These are phyloP conservation scores for Paramecium tetraurelia DNA, from an alignment of 73 alveolate species.

Conservation along the genomic window DNA sequence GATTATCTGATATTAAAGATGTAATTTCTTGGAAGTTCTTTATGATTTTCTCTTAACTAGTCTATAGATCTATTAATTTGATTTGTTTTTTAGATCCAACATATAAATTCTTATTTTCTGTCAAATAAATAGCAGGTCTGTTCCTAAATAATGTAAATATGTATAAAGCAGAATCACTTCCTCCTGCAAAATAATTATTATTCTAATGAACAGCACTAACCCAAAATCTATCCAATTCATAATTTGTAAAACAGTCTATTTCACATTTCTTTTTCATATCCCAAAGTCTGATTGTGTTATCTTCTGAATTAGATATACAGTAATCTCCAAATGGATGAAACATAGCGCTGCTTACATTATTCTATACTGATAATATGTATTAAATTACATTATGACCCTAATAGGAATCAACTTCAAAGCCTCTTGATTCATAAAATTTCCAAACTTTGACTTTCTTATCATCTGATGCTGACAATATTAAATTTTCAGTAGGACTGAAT, in stretches of 20 bases:
- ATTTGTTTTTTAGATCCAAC: conserved; percentile 65
- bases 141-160: conserved; percentile 88
- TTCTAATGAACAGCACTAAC: conserved; percentile 85
- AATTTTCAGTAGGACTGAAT: conserved; percentile 84
- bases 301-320: conserved; percentile 86
- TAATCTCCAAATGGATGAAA: conserved; percentile 92
- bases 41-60: background rate
- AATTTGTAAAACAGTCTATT: conserved; percentile 71
- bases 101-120: conserved; percentile 57
- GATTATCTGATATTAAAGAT: conserved; percentile 53
- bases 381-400: conserved; percentile 78
- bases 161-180: conserved; percentile 85
- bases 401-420: conserved; percentile 89
- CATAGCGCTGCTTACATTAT: conserved; percentile 89
- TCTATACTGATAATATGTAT: background rate
- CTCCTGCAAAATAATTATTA: conserved; percentile 88
- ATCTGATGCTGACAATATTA: conserved; percentile 90
- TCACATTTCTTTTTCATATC: conserved; percentile 85
- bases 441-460: conserved; percentile 88
- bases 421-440: conserved; percentile 85
- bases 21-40: conserved; percentile 44
- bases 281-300: conserved; percentile 92
- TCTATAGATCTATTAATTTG: conserved; percentile 23
- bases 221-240: conserved; percentile 96
- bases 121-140: conserved; percentile 73